Conservation (phyloP, 2,329 filamentous ascomycete genomes). For the Zymoseptoria passerinii region DNA sequence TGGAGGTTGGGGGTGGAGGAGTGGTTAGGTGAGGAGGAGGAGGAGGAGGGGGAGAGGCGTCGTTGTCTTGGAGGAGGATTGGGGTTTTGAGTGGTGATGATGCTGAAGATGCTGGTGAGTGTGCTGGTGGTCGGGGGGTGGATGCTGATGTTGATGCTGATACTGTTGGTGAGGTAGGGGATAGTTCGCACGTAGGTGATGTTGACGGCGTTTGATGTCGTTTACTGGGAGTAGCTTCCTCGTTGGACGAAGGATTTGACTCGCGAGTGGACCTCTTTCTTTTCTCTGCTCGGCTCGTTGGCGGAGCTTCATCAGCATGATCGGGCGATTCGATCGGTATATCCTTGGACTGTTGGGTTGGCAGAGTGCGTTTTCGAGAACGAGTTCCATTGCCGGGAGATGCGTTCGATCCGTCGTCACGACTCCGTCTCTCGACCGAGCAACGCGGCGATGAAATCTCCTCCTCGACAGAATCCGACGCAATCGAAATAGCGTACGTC, state of each 20-base stretch:
- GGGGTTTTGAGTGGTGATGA: no score
- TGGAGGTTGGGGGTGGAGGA: not conserved
- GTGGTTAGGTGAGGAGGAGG: not conserved
- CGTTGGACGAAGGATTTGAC: not conserved
- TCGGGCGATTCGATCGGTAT: no score
- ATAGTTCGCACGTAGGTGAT: no score
- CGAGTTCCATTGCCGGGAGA: not conserved
- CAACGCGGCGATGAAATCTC: not conserved
- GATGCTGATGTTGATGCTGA: not conserved
- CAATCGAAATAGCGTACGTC: not conserved
- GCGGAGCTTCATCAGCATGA: not conserved
- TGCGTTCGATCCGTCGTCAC: not conserved
- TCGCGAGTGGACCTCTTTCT: not conserved
- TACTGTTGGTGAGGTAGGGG: no score
- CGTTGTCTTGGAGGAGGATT: not conserved
- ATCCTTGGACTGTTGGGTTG: no score
- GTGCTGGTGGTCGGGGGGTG: not conserved
- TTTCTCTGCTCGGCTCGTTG: not conserved
- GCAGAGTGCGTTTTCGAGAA: not conserved
- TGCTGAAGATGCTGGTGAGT: not conserved
- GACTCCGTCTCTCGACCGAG: not conserved
- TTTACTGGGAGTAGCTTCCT: not conserved
- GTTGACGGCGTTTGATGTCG: not conserved
- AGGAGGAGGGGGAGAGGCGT: not conserved
- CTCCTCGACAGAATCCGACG: not conserved